phyloP scores from a whole-genome alignment of 2,329 filamentous ascomycete species.

The Colletotrichum lindemuthianum region DNA sequence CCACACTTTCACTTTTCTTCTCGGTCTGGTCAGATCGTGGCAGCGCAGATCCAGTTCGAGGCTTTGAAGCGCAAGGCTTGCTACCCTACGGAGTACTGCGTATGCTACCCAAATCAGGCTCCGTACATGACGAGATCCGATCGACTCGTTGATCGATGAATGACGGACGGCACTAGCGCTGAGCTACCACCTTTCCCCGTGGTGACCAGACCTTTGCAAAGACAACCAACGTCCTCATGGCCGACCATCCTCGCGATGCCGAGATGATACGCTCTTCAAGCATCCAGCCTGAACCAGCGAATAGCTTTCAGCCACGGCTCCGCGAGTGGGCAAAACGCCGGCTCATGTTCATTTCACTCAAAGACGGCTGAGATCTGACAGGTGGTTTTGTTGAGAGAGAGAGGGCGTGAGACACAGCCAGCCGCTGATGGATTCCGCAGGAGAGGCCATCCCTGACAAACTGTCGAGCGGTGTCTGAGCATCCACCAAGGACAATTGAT shows the following conservation, averaged over 20 bases:
- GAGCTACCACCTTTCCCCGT: not conserved
- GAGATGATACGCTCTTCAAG: not conserved
- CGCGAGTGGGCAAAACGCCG: not conserved
- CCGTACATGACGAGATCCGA: constrained; percentile 20
- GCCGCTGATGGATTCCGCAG: not conserved
- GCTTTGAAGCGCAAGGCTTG: constrained; percentile 11
- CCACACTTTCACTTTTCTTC: constrained; percentile 8
- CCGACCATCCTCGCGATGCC: not conserved
- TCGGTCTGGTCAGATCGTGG: constrained; percentile 23
- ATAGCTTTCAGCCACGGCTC: not conserved
- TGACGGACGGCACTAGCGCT: not conserved
- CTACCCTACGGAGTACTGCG: too few species aligned
- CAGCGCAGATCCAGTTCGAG: constrained; percentile 24
- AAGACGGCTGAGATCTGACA: constrained; percentile 30
- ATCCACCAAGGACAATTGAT: constrained; percentile 22
- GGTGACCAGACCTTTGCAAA: too few species aligned
- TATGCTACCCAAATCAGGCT: not conserved
- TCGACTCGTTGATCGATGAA: constrained; percentile 2
- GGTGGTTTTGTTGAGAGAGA: constrained; percentile 14
- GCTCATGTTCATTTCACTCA: not conserved
- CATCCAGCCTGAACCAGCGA: not conserved
- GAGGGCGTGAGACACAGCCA: constrained; percentile 15
- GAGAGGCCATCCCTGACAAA: constrained; percentile 26
- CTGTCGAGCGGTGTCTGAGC: constrained; percentile 21
- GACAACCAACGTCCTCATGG: not conserved